These are phyloP conservation scores for Diaporthe vaccinii DNA, from an alignment of 2,329 filamentous ascomycete species.

Conservation along the genomic window DNA sequence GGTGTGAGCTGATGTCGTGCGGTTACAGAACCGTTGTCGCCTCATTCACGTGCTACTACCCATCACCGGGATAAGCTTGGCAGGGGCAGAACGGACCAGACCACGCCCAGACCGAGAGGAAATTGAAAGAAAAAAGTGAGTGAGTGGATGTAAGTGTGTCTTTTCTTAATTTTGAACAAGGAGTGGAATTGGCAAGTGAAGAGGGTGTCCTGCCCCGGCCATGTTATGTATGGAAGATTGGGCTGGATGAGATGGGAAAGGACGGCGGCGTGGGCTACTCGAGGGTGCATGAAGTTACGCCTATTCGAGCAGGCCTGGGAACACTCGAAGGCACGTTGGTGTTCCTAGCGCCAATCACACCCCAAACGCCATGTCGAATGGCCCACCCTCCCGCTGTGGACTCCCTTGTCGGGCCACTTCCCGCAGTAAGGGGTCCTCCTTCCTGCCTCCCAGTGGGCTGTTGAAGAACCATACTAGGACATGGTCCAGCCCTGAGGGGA, in stretches of 20 bases:
- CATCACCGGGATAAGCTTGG: slow-evolving; percentile 6
- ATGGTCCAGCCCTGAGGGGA: slow-evolving; percentile 14
- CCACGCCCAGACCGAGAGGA: background rate
- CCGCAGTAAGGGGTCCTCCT: background rate
- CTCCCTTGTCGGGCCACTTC: slow-evolving; percentile 20
- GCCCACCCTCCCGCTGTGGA: slow-evolving; percentile 15
- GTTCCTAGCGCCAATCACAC: background rate
- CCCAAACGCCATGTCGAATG: background rate
- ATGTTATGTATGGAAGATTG: background rate
- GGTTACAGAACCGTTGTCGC: slow-evolving; percentile 13
- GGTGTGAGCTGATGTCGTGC: slow-evolving; percentile 28
- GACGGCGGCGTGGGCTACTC: slow-evolving; percentile 3
- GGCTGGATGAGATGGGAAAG: slow-evolving; percentile 1
- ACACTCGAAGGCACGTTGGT: background rate
- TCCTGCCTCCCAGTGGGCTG: background rate
- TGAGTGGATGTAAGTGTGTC: background rate
- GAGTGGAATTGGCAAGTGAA: background rate
- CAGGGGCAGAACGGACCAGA: background rate
- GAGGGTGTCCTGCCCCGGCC: background rate
- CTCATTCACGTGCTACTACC: slow-evolving; percentile 3
- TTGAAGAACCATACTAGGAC: slow-evolving; percentile 1
- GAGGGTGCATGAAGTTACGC: slow-evolving; percentile 27
- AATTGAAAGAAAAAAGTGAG: background rate
- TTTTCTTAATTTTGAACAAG: background rate
- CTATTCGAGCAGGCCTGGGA: slow-evolving; percentile 20